Conservation (phyloP, 176 grass and related monocot species). For the bread wheat (Triticum aestivum) region IWGSC_CS_RefSeq_v2.1 NC_057802.1:562529678-562530177, state of each 20-base stretch:
- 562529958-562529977: not conserved
- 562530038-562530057: constrained; percentile 86
- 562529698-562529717: not conserved
- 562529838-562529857: not conserved
- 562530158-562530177: not conserved
- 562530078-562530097: constrained; percentile 42
- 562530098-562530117: constrained; percentile 32
- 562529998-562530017: constrained; percentile 73
- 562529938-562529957: not conserved
- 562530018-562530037: constrained; percentile 56
- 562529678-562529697: not conserved
- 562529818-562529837: not conserved
- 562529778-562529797: constrained; percentile 89
- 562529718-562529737: not conserved
- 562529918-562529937: not conserved
- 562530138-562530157: not conserved
- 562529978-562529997: not conserved
- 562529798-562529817: constrained; percentile 84
- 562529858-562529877: not conserved
- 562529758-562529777: constrained; percentile 57
- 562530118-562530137: not conserved
- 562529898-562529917: not conserved
- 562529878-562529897: not conserved
- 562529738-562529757: constrained; percentile 14
- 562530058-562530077: constrained; percentile 79